Base-by-base conservation (phyloP, 2,329 filamentous ascomycete genomes). In the Scopulariopsis brevicaulis region DNA sequence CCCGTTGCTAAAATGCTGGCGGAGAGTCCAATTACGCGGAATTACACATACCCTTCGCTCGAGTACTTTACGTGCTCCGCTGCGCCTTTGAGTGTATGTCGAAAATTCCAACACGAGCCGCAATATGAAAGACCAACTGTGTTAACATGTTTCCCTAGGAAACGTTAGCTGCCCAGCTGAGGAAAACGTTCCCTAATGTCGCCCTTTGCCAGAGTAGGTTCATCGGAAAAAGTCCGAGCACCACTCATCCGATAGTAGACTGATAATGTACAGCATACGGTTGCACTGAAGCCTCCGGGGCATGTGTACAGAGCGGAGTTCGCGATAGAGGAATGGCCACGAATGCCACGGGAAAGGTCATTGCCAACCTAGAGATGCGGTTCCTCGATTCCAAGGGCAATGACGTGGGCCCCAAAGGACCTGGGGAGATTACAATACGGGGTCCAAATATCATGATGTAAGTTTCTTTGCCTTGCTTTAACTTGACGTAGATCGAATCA, bases 361-460 rank as follows among this genome's bases (percentile, higher is more conserved):
- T 55, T 20, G 53, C 53, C 14, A 55, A 55, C 22, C 28, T 55
- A 18, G 53, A 55, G 28, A 55, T 55, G 53, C 28, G 35, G 3
- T 55, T 55, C 35, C 53, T 55, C 7, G 32, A 55, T 24, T 35
- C 20, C 32, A 24, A 55, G n/a, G 32, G 53, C 28, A 25, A 55
- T 14, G 28, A 35, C 22, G 53, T 37, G 3, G 35, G 53, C n/a
- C 22, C 53, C 15, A 55, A 55, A 25, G 28, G 28, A 11, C 53
- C 53, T 37, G 53, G 53, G 8, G 53, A 55, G 34, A 55, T 55
- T 24, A 34, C 53, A 11, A 43, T 55, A 37, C 53, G 53, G n/a
- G 53, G 53, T 18, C 53, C 53, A 2, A 55, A 55, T 40, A 43
- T 55, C 12, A 55, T 55, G 53, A 55, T 55, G 53, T 55, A 24